Base-by-base conservation (phyloP, 2,329 filamentous ascomycete species). In the Fusarium coicis region DNA sequence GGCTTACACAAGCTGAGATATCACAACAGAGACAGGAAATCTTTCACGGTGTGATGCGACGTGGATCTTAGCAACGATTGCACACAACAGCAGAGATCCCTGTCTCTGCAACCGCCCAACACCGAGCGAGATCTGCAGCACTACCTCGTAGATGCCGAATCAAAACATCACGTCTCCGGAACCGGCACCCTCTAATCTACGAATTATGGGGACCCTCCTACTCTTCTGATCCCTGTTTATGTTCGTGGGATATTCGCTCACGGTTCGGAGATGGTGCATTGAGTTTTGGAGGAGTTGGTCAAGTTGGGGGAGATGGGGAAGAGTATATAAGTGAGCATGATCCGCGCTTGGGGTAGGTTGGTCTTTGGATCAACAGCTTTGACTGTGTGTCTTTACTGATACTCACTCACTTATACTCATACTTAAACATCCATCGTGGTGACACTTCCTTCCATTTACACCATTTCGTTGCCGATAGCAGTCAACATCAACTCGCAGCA, bases 231-330 rank as follows among this genome's bases (percentile, higher is more conserved):
- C 37, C 36, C 37, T 55, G 46, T 34, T 56, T 28, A 61, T 52
- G 26, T 14, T 44, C 43, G 26, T n/a, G 32, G 39, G 28, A 34
- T 19, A 26, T 28, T 43, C 37, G 36, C 58, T 72, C 50, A 39
- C 57, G 40, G 57, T 65, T 76, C 72, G 74, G 74, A 32, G 74
- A 76, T 71, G 36, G 32, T 56, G 16, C 30, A 52, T 46, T 63
- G 18, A 61, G 66, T 75, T 54, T 54, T 54, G 50, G 50, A 40
- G 50, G 34, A 40, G 63, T 68, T 74, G 62, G 53, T 76, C 56
- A 72, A 56, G 69, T 64, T 66, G 30, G 37, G 40, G 46, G 50
- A 39, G n/a, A 32, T 46, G 42, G 56, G 39, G 44, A 43, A 36
- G 37, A 46, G 57, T 76, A 76, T 76, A 76, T 74, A 53, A 70